Evolutionary conservation across 2,329 filamentous ascomycete species (phyloP).

Genomic region (Colletotrichum sp.): DNA sequence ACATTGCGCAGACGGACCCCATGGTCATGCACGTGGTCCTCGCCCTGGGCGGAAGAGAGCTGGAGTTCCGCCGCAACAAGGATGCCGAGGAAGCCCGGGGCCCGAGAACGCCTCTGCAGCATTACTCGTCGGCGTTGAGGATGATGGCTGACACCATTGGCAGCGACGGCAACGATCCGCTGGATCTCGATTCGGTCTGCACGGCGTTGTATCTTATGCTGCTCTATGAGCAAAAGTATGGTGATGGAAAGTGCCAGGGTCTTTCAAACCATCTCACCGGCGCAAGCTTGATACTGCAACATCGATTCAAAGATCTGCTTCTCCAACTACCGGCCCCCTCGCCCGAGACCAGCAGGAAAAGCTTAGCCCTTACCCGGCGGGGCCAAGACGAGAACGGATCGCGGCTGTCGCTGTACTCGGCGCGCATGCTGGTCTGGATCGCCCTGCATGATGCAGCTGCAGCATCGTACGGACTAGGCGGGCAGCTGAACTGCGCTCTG

Average conservation of each 20-base stretch:
- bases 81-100: not conserved
- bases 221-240: slow-evolving; percentile 41
- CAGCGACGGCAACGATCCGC: slow-evolving; percentile 20
- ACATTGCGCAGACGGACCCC: slow-evolving; percentile 32
- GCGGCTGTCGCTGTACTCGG: slow-evolving; percentile 34
- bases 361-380: not conserved
- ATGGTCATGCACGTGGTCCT: slow-evolving; percentile 42
- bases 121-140: slow-evolving; percentile 35
- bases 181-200: slow-evolving; percentile 34
- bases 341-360: slow-evolving; percentile 15
- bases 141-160: slow-evolving; percentile 33
- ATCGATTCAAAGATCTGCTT: slow-evolving; percentile 24
- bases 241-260: slow-evolving; percentile 34
- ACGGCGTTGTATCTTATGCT: slow-evolving; percentile 40
- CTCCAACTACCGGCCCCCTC: slow-evolving; percentile 12
- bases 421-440: slow-evolving; percentile 38
- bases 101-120: slow-evolving; percentile 25
- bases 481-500: slow-evolving; percentile 33
- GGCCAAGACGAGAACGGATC: not conserved
- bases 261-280: slow-evolving; percentile 36
- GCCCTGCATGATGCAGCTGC: slow-evolving; percentile 33
- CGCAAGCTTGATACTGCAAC: slow-evolving; percentile 32
- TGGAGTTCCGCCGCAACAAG: slow-evolving; percentile 28
- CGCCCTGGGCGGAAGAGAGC: slow-evolving; percentile 34
- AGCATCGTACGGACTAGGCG: slow-evolving; percentile 34